A percentile compares a stretch with the other conserved stretches of the same genome.
phyloP scores from a whole-genome alignment of 805 yeast species.

The Metschnikowia kofuensis region DNA sequence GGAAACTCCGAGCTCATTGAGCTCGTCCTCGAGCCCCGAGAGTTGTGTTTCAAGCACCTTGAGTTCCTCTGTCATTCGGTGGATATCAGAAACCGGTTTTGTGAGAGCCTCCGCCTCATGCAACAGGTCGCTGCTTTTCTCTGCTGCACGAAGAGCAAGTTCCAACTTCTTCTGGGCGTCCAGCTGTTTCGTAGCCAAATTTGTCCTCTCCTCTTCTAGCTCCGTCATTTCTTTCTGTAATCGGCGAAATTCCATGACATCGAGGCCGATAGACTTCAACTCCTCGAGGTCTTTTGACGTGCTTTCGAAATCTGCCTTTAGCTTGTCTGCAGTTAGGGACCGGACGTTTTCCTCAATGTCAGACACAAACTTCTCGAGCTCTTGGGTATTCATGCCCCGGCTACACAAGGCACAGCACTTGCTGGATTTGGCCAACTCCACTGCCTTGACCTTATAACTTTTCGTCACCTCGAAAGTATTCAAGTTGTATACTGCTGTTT shows the following conservation, averaged over 20 bases:
- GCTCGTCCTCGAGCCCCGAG: constrained; percentile 27
- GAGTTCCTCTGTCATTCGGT: constrained; percentile 31
- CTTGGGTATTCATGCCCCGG: constrained; percentile 52
- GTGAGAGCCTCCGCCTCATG: constrained; percentile 21
- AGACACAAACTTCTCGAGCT: constrained; percentile 26
- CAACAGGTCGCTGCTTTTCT: not conserved
- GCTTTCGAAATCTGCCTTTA: constrained; percentile 27
- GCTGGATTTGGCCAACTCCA: constrained; percentile 54
- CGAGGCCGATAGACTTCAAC: constrained; percentile 28
- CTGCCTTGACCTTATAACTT: constrained; percentile 67
- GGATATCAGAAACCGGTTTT: constrained; percentile 32
- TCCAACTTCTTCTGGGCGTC: constrained; percentile 3
- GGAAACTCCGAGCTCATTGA: constrained; percentile 36
- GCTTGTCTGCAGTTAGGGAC: constrained; percentile 26
- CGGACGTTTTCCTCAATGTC: constrained; percentile 30
- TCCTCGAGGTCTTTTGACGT: constrained; percentile 32
- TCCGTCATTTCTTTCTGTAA: constrained; percentile 4
- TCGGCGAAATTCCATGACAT: constrained; percentile 27
- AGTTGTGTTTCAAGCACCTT: constrained; percentile 25
- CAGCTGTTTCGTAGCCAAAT: not conserved
- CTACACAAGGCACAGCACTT: constrained; percentile 72
- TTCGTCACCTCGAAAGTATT: constrained; percentile 69
- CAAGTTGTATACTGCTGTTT: constrained; percentile 57
- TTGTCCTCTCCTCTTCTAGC: not conserved
- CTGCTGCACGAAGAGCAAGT: not conserved